A percentile compares a stretch with the other conserved stretches of the same genome.
These are phyloP conservation scores for Hymenoscyphus linearis DNA, from an alignment of 2,329 filamentous ascomycete species.

Conservation along the genomic window DNA sequence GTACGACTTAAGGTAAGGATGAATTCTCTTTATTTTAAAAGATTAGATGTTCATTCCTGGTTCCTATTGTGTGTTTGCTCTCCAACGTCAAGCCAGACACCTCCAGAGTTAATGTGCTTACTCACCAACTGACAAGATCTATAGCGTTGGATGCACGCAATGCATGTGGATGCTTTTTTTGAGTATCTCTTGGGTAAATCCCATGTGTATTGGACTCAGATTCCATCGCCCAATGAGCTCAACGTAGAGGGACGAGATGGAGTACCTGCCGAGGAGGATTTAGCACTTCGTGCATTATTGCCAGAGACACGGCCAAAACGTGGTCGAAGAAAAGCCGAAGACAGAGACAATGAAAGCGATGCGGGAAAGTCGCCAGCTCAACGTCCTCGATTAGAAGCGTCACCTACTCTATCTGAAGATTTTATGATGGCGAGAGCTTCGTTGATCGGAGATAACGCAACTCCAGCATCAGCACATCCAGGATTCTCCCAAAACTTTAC, in stretches of 20 bases:
- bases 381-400: slow-evolving; percentile 53
- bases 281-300: slow-evolving; percentile 77
- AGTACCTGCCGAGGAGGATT: slow-evolving; percentile 79
- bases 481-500: slow-evolving; percentile 23
- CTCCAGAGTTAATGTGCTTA: not conserved
- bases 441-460: slow-evolving; percentile 34
- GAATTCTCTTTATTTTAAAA: not conserved
- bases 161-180: slow-evolving; percentile 93
- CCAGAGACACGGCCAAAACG: slow-evolving; percentile 66
- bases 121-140: slow-evolving; percentile 10
- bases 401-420: slow-evolving; percentile 40
- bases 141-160: slow-evolving; percentile 92
- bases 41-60: not conserved
- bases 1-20: slow-evolving; percentile 74
- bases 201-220: slow-evolving; percentile 73
- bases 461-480: slow-evolving; percentile 37
- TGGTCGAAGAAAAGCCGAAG: slow-evolving; percentile 57
- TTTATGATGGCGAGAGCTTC: slow-evolving; percentile 29
- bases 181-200: slow-evolving; percentile 76
- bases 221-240: slow-evolving; percentile 61
- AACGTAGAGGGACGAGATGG: slow-evolving; percentile 69
- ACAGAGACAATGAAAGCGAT: slow-evolving; percentile 49
- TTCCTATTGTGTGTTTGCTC: not conserved
- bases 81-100: not conserved
- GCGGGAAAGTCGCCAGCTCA: slow-evolving; percentile 47